Conservation (phyloP, 2,329 filamentous ascomycete genomes). For the Calonectria henricotiae region DNA sequence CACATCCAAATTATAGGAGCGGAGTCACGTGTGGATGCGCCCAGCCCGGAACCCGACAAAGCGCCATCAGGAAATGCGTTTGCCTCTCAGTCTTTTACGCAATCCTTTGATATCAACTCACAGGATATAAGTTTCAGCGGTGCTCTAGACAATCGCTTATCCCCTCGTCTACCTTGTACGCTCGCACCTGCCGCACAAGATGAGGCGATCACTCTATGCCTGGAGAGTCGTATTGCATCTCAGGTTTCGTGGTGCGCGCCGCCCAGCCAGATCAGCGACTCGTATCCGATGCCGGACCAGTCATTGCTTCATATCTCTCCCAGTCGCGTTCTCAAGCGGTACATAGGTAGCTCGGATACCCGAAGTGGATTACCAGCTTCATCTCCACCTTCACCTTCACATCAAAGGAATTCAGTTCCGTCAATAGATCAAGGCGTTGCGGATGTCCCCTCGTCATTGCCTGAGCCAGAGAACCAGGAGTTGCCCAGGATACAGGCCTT, state of each 20-base stretch:
- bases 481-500: constrained; percentile 24
- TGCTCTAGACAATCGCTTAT: constrained; percentile 63
- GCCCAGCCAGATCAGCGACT: constrained; percentile 71
- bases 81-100: constrained; percentile 41
- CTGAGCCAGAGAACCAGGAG: constrained; percentile 36
- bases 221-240: constrained; percentile 38
- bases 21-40: constrained; percentile 16
- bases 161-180: constrained; percentile 50
- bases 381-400: constrained; percentile 37
- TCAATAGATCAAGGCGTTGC: background rate
- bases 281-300: constrained; percentile 62
- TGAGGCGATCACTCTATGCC: constrained; percentile 31
- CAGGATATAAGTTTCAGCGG: constrained; percentile 65
- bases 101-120: constrained; percentile 54
- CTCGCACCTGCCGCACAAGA: background rate
- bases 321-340: constrained; percentile 67
- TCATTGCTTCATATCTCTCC: constrained; percentile 61
- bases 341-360: constrained; percentile 57
- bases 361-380: constrained; percentile 51
- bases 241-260: constrained; percentile 62
- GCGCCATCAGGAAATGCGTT: constrained; percentile 34
- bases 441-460: constrained; percentile 52
- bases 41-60: background rate
- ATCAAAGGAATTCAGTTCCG: constrained; percentile 24
- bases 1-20: constrained; percentile 36